Evolutionary conservation across 129 eudicot species (phyloP), one percentile per base, ranked within the genome.

Genomic region (Lactuca sativa): DNA sequence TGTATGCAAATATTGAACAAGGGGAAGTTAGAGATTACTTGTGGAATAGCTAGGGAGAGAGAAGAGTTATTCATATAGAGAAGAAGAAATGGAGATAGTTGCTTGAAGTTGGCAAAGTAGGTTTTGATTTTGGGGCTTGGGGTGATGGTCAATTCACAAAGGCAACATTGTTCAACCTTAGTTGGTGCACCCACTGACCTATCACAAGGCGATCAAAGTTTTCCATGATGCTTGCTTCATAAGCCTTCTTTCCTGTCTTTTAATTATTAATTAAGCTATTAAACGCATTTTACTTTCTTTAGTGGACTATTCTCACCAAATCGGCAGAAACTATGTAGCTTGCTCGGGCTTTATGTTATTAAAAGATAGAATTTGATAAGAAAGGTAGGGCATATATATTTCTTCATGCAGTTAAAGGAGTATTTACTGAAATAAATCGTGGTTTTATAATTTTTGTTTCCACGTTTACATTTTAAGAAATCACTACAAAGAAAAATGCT

Each of bases 181-280:
- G 97, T 90, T 85, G 97, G 84, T 90, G 91, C 90, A 90, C 84
- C 97, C 87, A 90, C 97, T 85, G 64, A 83, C 78, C 75, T 79
- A 81, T 83, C 77, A 55, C 70, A 76, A 64, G 68, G 68, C 66
- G 70, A 73, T 75, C 66, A 74, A 62, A 4, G 33, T 81, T 73
- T 64, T 80, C 64, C 54, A 48, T 48, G 18, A 72, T 83, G 81
- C 87, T 85, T 90, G 81, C 67, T 80, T 73, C 53, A 56, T 59
- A 85, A 82, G 84, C 62, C 66, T 75, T 43, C 78, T 69, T 68
- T 48, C 38, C 62, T 55, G 77, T 67, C 43, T 17, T 15, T 53
- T 59, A 52, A 63, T 25, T 25, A 25, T 25, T 25, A 25, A 25
- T 25, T 25, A 25, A 25, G 2, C 3, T 16, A 59, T 53, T 32